A percentile compares a stretch with the other conserved stretches of the same genome.
Evolutionary conservation across 768 basidiomycete genomes (phyloP).

Genomic region (Lenzites betulinus): DNA sequence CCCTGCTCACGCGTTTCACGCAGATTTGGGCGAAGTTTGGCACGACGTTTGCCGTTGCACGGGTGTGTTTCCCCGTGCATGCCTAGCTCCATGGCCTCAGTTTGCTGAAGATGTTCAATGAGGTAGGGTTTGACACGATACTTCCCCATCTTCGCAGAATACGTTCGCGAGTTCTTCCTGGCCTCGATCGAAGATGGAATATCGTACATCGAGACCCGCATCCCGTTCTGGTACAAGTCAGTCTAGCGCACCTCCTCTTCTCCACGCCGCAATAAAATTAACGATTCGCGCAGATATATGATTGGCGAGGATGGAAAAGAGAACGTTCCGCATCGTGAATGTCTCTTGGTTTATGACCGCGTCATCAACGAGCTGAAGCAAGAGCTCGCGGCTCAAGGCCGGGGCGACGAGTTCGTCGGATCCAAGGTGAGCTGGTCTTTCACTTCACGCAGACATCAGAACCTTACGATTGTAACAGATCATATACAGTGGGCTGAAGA

Average conservation of each 20-base stretch:
- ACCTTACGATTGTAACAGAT: not conserved
- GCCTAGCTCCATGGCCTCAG: not conserved
- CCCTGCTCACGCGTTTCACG: not conserved
- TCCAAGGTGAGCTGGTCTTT: conserved; percentile 48
- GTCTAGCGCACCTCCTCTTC: not conserved
- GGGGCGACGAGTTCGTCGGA: conserved; percentile 63
- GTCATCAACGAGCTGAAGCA: conserved; percentile 53
- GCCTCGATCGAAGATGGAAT: conserved; percentile 69
- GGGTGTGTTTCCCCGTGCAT: conserved; percentile 37
- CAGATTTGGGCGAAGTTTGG: conserved; percentile 79
- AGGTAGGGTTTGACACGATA: conserved; percentile 40
- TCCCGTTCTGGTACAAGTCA: conserved; percentile 63
- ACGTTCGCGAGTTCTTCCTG: conserved; percentile 61
- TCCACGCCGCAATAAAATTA: not conserved
- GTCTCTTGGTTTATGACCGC: conserved; percentile 53
- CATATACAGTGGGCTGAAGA: conserved; percentile 65
- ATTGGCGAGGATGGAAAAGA: conserved; percentile 54
- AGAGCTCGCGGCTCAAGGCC: conserved; percentile 50
- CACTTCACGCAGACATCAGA: too few relatives aligned
- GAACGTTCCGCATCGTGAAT: conserved; percentile 58
- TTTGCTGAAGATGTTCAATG: conserved; percentile 24
- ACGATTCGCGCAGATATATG: conserved; percentile 47
- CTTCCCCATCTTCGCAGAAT: conserved; percentile 57
- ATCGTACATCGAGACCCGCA: conserved; percentile 65
- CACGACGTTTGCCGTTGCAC: conserved; percentile 51